phyloP scores from a whole-genome alignment of 1,284 basidiomycete genomes.

The Malassezia slooffiae region DNA sequence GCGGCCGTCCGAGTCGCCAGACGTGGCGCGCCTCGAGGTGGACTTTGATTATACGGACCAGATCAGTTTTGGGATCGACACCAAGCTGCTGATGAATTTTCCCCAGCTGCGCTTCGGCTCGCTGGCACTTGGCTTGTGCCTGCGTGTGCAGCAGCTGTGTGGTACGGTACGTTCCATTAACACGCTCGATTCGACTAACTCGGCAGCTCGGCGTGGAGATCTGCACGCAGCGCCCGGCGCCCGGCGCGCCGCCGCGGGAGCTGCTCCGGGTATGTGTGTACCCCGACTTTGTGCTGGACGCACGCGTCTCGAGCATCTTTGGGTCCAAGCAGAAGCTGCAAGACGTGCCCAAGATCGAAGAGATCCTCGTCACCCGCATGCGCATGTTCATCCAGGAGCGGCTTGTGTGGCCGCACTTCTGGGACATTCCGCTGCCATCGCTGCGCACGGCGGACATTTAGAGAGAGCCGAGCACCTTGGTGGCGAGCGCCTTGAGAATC shows the following conservation, averaged over 20 bases:
- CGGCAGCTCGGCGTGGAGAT: conserved; percentile 13
- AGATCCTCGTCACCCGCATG: conserved; percentile 52
- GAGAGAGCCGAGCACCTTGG: conserved; percentile 60
- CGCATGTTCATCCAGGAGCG: conserved; percentile 51
- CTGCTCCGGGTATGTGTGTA: conserved; percentile 52
- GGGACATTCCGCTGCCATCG: conserved; percentile 49
- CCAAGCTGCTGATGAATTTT: conserved; percentile 54
- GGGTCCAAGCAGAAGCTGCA: conserved; percentile 54
- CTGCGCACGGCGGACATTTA: not conserved
- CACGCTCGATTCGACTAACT: conserved; percentile 45
- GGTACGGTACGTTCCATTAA: conserved; percentile 50
- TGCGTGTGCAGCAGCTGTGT: conserved; percentile 52
- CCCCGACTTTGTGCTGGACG: conserved; percentile 53
- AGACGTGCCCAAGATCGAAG: conserved; percentile 56
- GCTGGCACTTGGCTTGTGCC: conserved; percentile 52
- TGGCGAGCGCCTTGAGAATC: conserved; percentile 67
- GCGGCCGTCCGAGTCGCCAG: conserved; percentile 52
- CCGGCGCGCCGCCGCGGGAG: conserved; percentile 19
- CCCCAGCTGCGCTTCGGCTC: conserved; percentile 54
- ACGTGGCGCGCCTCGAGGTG: conserved; percentile 52
- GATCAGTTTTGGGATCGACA: conserved; percentile 52
- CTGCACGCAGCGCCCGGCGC: not conserved
- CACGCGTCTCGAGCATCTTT: conserved; percentile 52
- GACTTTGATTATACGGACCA: conserved; percentile 54
- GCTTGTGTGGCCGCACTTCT: conserved; percentile 51